These are phyloP conservation scores for Mycosphaerelloides madeirae DNA, from an alignment of 2,329 filamentous ascomycete species.

Conservation along the genomic window DNA sequence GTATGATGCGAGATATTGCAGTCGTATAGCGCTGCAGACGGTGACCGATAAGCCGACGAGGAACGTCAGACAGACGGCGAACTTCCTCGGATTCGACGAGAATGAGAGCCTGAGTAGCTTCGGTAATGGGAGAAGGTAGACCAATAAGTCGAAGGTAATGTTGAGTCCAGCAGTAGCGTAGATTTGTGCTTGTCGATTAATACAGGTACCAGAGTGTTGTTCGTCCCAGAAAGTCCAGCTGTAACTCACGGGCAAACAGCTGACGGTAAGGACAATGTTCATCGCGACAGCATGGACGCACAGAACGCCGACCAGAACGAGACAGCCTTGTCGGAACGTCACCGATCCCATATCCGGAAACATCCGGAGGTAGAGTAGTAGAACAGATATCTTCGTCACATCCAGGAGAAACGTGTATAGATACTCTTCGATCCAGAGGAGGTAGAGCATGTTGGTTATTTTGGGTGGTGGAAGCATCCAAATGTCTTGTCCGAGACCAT, in stretches of 20 bases:
- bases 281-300: constrained; percentile 2
- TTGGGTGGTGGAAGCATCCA: constrained; percentile 13
- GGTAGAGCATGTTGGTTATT: constrained; percentile 13
- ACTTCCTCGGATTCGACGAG: constrained; percentile 7
- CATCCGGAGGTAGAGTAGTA: constrained; percentile 19
- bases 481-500: constrained; percentile 18
- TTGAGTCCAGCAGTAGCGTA: constrained; percentile 10
- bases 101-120: constrained; percentile 8
- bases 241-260: constrained; percentile 14
- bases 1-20: constrained; percentile 8
- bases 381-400: constrained; percentile 16
- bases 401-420: constrained; percentile 13
- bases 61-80: constrained; percentile 6
- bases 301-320: constrained; percentile 9
- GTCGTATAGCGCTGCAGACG: constrained; percentile 13
- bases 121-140: constrained; percentile 12
- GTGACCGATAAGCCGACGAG: constrained; percentile 19
- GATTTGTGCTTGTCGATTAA: constrained; percentile 7
- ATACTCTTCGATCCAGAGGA: constrained; percentile 17
- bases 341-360: constrained; percentile 11
- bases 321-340: constrained; percentile 12
- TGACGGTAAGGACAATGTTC: constrained; percentile 10
- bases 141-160: constrained; percentile 8
- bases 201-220: constrained; percentile 3
- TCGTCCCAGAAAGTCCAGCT: constrained; percentile 18